These are phyloP conservation scores for Hyparrhenia diplandra DNA, from an alignment of 176 grass and related monocot genomes.

Conservation along the genomic window DNA sequence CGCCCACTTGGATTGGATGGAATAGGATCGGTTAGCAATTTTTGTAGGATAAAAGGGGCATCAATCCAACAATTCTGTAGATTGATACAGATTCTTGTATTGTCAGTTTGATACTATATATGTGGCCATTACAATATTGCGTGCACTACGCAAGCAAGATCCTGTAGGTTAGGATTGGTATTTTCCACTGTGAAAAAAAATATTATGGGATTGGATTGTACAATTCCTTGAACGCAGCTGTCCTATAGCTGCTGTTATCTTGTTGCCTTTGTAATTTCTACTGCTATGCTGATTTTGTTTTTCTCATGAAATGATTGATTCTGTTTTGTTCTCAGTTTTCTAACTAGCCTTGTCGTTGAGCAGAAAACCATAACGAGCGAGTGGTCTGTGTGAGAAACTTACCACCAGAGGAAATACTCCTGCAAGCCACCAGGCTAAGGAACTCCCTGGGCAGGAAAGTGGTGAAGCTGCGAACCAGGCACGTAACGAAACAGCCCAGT, in stretches of 20 bases:
- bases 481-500: slow-evolving; percentile 66
- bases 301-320: neutral
- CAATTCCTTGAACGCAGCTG: neutral
- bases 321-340: neutral
- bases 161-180: neutral
- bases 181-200: neutral
- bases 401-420: slow-evolving; percentile 60
- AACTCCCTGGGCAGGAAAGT: slow-evolving; percentile 85
- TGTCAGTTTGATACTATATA: neutral
- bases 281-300: neutral
- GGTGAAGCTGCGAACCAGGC: slow-evolving; percentile 78
- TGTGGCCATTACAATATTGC: neutral
- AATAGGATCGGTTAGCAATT: neutral
- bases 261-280: neutral
- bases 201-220: neutral
- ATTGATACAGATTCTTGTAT: neutral
- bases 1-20: neutral
- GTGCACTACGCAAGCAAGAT: neutral
- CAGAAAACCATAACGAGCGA: slow-evolving; percentile 82
- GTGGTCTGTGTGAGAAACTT: slow-evolving; percentile 80
- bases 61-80: neutral
- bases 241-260: neutral
- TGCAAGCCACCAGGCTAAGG: slow-evolving; percentile 77
- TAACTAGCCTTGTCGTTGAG: neutral
- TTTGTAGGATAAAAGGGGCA: neutral